Conservation (phyloP, 2,329 filamentous ascomycete genomes). For the Parastagonospora avenae region DNA sequence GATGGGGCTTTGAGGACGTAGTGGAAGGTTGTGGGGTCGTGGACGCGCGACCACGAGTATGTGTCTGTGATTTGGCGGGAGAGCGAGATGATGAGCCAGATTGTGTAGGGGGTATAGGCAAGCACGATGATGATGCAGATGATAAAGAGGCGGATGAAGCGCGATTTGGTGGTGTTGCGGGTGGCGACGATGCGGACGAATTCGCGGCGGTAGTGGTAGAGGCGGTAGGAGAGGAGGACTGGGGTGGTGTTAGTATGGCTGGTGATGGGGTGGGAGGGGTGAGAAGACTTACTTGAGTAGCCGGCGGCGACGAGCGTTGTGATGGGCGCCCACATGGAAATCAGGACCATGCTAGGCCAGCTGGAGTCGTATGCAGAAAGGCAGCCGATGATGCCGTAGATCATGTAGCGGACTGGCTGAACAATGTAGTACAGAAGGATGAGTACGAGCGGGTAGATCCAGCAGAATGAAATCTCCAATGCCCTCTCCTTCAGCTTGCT, state of each 20-base stretch:
- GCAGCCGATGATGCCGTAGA: conserved; percentile 66
- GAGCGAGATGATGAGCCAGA: conserved; percentile 53
- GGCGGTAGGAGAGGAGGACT: conserved; percentile 66
- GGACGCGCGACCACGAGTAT: conserved; percentile 61
- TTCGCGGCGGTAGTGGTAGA: conserved; percentile 63
- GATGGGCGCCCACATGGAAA: conserved; percentile 61
- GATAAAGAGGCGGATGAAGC: conserved; percentile 66
- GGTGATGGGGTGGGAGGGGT: neutral
- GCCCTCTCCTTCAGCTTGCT: conserved; percentile 54
- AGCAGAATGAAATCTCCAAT: conserved; percentile 62
- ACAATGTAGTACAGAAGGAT: conserved; percentile 65
- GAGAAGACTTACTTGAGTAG: conserved; percentile 61
- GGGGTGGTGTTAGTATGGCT: conserved; percentile 10
- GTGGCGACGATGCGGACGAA: conserved; percentile 62
- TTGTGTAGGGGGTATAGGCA: conserved; percentile 57
- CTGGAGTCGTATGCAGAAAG: conserved; percentile 58
- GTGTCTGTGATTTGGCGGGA: conserved; percentile 36
- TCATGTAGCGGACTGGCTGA: conserved; percentile 63
- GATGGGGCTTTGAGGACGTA: conserved; percentile 55
- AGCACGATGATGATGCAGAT: conserved; percentile 59
- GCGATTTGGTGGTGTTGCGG: conserved; percentile 60
- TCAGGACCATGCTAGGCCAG: conserved; percentile 62
- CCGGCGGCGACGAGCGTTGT: conserved; percentile 59
- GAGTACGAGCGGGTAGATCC: conserved; percentile 59
- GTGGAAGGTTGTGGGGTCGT: conserved; percentile 56